phyloP scores from a whole-genome alignment of 1,284 basidiomycete species.

The Fomes fomentarius region DNA sequence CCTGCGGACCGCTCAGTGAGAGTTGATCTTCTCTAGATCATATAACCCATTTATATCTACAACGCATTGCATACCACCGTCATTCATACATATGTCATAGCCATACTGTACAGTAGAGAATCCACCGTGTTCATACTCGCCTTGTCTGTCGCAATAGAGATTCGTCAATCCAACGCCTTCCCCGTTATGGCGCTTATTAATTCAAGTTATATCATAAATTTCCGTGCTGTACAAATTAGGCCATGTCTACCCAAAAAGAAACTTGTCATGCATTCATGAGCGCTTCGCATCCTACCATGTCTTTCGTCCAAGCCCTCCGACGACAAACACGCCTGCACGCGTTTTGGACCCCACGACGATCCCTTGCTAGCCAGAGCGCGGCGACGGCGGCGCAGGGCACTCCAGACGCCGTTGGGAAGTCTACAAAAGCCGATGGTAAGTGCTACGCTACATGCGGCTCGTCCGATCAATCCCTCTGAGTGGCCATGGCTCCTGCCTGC shows the following conservation, averaged over 20 bases:
- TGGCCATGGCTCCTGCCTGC: too few relatives aligned
- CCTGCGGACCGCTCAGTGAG: background rate
- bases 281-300: constrained; percentile 24
- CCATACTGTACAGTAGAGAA: constrained; percentile 10
- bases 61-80: background rate
- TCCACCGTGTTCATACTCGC: background rate
- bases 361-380: constrained; percentile 24
- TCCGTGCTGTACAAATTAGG: too few relatives aligned
- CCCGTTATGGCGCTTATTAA: too few relatives aligned
- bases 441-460: too few relatives aligned
- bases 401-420: background rate
- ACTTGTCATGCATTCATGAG: background rate
- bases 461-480: too few relatives aligned
- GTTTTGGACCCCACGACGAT: constrained; percentile 27
- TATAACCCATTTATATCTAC: background rate
- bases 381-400: constrained; percentile 10
- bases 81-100: background rate
- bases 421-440: constrained; percentile 14
- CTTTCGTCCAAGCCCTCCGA: constrained; percentile 30
- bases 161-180: background rate
- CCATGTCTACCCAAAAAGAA: too few relatives aligned
- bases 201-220: too few relatives aligned
- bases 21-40: background rate
- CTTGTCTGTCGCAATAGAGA: background rate
- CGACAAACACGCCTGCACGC: constrained; percentile 28